Percentiles rank a stretch among this genome's conserved stretches.
These are phyloP conservation scores for Terana coerulea DNA, from an alignment of 768 basidiomycete genomes.

Conservation along the genomic window DNA sequence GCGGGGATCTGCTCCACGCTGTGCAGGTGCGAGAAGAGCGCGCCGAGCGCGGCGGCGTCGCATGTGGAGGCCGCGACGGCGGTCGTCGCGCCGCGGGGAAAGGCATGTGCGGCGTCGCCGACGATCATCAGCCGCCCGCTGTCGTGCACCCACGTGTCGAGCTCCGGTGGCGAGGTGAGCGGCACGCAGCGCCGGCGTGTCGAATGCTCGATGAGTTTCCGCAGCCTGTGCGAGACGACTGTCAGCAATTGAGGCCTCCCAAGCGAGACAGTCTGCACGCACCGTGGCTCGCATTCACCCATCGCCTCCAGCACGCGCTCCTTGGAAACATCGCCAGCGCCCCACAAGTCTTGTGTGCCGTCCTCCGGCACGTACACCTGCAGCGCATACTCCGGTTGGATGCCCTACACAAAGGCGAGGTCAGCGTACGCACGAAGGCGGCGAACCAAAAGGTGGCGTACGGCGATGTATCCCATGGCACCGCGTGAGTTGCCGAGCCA, in stretches of 20 bases:
- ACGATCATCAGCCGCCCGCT: constrained; percentile 22
- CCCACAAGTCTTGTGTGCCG: not conserved
- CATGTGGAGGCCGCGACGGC: constrained; percentile 22
- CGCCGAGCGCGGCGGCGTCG: constrained; percentile 30
- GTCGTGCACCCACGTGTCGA: constrained; percentile 29
- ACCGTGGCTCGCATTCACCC: constrained; percentile 15
- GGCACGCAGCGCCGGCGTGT: constrained; percentile 3
- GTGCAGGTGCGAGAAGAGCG: constrained; percentile 29
- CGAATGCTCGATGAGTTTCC: constrained; percentile 12
- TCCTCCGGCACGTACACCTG: constrained; percentile 5
- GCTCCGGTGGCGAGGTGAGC: not conserved
- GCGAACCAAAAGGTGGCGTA: not conserved
- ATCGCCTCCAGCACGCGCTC: constrained; percentile 7
- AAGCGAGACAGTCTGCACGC: not conserved
- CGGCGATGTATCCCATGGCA: not conserved
- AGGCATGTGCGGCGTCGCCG: constrained; percentile 31
- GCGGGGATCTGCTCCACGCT: constrained; percentile 19
- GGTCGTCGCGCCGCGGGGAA: constrained; percentile 4
- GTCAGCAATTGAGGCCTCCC: not conserved
- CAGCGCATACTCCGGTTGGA: not conserved
- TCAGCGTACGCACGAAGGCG: not conserved
- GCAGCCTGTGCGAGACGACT: constrained; percentile 8
- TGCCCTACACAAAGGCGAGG: not conserved
- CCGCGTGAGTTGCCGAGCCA: not conserved
- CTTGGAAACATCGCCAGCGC: not conserved